Conservation (phyloP, 164 flowering plant genomes). For the Vitis rotundifolia region DNA sequence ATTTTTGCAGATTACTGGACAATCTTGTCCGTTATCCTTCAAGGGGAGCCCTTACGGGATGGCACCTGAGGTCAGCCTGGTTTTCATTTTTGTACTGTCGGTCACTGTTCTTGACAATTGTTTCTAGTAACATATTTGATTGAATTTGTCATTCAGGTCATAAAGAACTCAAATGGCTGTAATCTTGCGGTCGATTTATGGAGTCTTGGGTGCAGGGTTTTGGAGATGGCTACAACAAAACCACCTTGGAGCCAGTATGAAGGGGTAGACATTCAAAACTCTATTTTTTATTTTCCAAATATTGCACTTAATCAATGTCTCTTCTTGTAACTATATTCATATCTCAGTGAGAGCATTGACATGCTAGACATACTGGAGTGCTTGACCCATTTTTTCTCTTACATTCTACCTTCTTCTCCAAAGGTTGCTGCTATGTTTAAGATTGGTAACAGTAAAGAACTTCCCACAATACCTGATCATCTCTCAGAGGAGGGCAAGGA, state of each 20-base stretch:
- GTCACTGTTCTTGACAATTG: not conserved
- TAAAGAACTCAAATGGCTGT: constrained; percentile 47
- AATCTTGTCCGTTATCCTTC: constrained; percentile 47
- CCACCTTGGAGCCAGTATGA: constrained; percentile 74
- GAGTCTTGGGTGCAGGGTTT: constrained; percentile 68
- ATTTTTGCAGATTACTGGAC: constrained; percentile 42
- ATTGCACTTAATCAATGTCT: not conserved
- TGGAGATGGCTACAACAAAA: constrained; percentile 66
- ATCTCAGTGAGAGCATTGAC: not conserved
- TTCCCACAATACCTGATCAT: constrained; percentile 82
- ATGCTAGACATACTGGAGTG: not conserved
- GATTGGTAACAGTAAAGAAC: constrained; percentile 93
- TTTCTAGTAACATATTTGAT: not conserved
- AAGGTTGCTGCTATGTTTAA: constrained; percentile 94
- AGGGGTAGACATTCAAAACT: constrained; percentile 21
- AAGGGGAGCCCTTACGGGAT: constrained; percentile 66
- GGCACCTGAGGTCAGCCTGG: constrained; percentile 54
- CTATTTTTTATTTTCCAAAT: no score
- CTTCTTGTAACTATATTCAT: not conserved
- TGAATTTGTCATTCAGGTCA: constrained; percentile 29
- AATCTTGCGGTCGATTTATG: constrained; percentile 65
- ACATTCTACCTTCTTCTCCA: constrained; percentile 12
- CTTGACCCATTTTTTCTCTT: not conserved
- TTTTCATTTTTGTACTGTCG: not conserved
- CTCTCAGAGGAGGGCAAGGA: constrained; percentile 89